phyloP scores from a whole-genome alignment of 169 alveolate genomes.

The Plasmodium reichenowi region DNA sequence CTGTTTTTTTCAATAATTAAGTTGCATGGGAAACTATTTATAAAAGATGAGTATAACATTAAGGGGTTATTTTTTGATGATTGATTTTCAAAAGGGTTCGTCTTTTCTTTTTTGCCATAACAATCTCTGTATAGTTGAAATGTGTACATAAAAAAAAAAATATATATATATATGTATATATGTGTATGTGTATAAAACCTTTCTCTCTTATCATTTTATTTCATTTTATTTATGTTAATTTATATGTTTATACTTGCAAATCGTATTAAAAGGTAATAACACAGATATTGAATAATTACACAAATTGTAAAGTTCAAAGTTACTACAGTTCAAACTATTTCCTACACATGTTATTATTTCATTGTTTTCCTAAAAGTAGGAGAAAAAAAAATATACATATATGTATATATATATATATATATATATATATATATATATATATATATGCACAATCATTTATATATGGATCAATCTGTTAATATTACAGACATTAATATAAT shows the following conservation, averaged over 20 bases:
- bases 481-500: conserved; percentile 67
- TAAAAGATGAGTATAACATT: conserved; percentile 44
- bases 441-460: neutral
- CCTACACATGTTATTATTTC: conserved; percentile 83
- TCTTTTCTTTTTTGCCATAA: conserved; percentile 54
- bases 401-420: neutral
- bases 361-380: conserved; percentile 64
- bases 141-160: no score
- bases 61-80: conserved; percentile 33
- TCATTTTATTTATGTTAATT: neutral
- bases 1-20: conserved; percentile 33
- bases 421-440: neutral
- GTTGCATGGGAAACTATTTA: conserved; percentile 51
- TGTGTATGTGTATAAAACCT: no score
- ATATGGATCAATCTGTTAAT: neutral
- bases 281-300: conserved; percentile 71
- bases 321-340: conserved; percentile 67
- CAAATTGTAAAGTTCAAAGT: conserved; percentile 77
- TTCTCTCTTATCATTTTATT: no score
- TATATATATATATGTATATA: no score
- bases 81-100: conserved; percentile 33
- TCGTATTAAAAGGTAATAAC: conserved; percentile 29
- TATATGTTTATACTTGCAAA: conserved; percentile 14
- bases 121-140: conserved; percentile 10
- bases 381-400: neutral